These are phyloP conservation scores for Leccinum subgranulosum DNA, from an alignment of 768 basidiomycete species.

Conservation along the genomic window DNA sequence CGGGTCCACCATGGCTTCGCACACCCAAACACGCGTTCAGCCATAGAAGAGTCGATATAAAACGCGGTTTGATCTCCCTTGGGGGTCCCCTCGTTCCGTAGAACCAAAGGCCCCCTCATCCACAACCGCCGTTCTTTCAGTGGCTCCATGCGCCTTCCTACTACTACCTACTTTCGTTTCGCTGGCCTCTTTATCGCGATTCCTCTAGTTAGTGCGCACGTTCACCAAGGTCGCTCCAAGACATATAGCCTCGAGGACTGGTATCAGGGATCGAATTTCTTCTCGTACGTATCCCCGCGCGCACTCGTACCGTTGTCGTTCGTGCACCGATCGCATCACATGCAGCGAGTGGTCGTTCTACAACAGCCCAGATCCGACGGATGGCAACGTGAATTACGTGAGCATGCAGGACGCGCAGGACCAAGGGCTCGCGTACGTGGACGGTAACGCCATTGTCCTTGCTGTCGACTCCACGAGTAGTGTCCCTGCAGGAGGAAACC, in stretches of 20 bases:
- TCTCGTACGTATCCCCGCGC: slow-evolving; percentile 41
- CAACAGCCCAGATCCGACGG: slow-evolving; percentile 58
- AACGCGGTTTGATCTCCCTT: background rate
- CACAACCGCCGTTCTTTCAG: background rate
- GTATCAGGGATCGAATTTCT: slow-evolving; percentile 47
- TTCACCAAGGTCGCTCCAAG: background rate
- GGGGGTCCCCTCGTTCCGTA: background rate
- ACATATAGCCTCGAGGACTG: slow-evolving; percentile 34
- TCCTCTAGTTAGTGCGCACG: slow-evolving; percentile 26
- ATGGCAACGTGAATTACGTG: slow-evolving; percentile 65
- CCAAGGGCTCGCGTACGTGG: slow-evolving; percentile 57
- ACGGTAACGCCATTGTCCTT: slow-evolving; percentile 53
- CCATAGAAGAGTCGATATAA: slow-evolving; percentile 5
- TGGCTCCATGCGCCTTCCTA: background rate
- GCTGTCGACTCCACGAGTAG: slow-evolving; percentile 55
- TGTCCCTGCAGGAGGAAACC: slow-evolving; percentile 47
- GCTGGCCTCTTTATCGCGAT: slow-evolving; percentile 24
- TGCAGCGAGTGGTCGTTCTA: slow-evolving; percentile 65
- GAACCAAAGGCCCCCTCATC: background rate
- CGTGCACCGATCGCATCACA: background rate
- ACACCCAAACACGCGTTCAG: background rate
- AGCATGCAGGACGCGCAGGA: slow-evolving; percentile 41
- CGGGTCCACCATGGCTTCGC: background rate
- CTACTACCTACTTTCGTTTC: slow-evolving; percentile 24
- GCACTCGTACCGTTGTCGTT: background rate